Evolutionary conservation across 805 yeast genomes (phyloP).

Genomic region (Grigorovia humatica): DNA sequence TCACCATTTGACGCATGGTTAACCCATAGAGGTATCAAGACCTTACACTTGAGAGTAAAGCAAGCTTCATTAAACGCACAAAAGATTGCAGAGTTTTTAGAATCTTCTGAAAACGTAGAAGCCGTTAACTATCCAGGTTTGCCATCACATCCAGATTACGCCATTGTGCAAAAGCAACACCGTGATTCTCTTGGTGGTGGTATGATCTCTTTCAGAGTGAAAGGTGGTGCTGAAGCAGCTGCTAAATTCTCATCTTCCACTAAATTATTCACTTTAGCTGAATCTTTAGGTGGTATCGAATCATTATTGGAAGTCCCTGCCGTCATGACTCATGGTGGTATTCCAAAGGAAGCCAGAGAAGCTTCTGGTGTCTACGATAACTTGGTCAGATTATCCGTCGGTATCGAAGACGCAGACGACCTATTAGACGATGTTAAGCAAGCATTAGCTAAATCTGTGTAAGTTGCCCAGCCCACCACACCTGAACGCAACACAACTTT

Average conservation of each 20-base stretch:
- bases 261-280: conserved; percentile 74
- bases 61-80: conserved; percentile 59
- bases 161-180: conserved; percentile 62
- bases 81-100: conserved; percentile 57
- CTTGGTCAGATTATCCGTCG: conserved; percentile 73
- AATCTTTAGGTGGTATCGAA: conserved; percentile 86
- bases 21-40: conserved; percentile 85
- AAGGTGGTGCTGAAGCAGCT: conserved; percentile 74
- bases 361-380: conserved; percentile 73
- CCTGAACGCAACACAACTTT: too few relatives aligned
- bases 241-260: conserved; percentile 62
- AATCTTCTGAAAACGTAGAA: conserved; percentile 39
- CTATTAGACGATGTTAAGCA: conserved; percentile 59
- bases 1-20: conserved; percentile 89
- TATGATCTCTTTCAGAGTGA: conserved; percentile 78
- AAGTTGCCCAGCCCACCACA: too few relatives aligned
- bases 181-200: conserved; percentile 85
- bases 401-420: conserved; percentile 78
- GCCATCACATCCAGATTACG: conserved; percentile 50
- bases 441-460: conserved; percentile 42
- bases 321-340: conserved; percentile 87
- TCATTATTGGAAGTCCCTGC: conserved; percentile 82
- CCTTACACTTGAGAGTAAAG: conserved; percentile 68
- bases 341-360: conserved; percentile 69
- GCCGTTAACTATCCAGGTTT: conserved; percentile 82